Conservation (phyloP, 129 eudicot genomes). For the Silybum marianum region DNA sequence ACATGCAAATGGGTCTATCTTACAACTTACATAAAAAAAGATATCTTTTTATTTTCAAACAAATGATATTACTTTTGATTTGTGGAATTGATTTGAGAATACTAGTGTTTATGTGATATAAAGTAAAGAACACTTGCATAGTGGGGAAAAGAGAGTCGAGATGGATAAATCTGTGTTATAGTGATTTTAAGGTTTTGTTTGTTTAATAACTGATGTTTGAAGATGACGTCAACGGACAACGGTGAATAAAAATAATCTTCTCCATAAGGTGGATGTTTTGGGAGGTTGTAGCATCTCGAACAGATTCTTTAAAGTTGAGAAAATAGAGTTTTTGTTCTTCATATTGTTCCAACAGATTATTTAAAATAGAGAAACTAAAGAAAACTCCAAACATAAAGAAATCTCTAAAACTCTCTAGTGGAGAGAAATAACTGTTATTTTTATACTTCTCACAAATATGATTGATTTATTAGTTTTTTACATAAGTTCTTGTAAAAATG, state of each 20-base stretch:
- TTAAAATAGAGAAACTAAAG: too few species aligned
- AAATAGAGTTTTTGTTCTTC: too few species aligned
- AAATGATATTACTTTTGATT: background rate
- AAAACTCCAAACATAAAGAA: too few species aligned
- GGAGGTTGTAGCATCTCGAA: background rate
- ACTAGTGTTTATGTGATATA: background rate
- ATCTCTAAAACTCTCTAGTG: too few species aligned
- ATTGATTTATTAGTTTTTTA: too few species aligned
- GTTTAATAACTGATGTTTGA: background rate
- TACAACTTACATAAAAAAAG: constrained; percentile 17
- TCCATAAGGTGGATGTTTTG: background rate
- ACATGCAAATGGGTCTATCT: constrained; percentile 26
- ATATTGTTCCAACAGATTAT: too few species aligned
- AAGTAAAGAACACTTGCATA: background rate
- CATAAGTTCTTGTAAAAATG: too few species aligned
- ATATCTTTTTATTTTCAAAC: background rate
- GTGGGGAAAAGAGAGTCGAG: background rate
- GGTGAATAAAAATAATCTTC: background rate
- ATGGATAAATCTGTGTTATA: background rate
- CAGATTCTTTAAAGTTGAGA: too few species aligned
- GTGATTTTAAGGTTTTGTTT: background rate
- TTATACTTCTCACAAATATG: too few species aligned
- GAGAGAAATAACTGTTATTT: too few species aligned
- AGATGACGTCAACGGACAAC: background rate
- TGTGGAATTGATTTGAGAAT: background rate